Conservation (phyloP, 371 early-diverging fungal species). For the Coemansia sp. region DNA sequence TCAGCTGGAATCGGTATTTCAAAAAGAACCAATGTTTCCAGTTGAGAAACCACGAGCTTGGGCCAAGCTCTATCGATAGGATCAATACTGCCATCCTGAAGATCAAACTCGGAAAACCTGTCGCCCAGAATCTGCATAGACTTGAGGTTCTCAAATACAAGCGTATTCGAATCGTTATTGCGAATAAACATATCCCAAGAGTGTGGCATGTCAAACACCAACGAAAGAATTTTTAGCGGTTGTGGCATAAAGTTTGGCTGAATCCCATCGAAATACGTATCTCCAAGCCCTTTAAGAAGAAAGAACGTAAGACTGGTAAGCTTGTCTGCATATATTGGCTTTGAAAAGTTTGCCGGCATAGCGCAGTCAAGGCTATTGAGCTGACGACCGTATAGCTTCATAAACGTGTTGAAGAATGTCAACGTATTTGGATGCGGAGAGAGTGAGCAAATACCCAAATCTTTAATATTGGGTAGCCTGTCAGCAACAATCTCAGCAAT, state of each 20-base stretch:
- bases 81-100: background rate
- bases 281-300: background rate
- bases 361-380: background rate
- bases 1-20: background rate
- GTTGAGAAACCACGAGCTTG: background rate
- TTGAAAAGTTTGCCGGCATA: background rate
- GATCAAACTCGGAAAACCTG: background rate
- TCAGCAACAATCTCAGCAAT: background rate
- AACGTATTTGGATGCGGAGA: background rate
- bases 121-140: background rate
- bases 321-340: background rate
- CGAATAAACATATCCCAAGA: background rate
- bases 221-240: background rate
- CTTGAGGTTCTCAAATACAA: background rate
- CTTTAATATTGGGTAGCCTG: background rate
- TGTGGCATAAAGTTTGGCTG: background rate
- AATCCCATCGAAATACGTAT: background rate
- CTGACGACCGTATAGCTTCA: background rate
- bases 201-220: background rate
- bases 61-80: background rate
- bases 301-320: background rate
- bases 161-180: background rate
- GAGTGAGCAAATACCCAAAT: background rate
- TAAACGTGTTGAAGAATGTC: background rate
- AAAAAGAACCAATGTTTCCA: background rate